Evolutionary conservation across 148 eudicot genomes (phyloP).

Genomic region (Vaccinium myrtillus): DNA sequence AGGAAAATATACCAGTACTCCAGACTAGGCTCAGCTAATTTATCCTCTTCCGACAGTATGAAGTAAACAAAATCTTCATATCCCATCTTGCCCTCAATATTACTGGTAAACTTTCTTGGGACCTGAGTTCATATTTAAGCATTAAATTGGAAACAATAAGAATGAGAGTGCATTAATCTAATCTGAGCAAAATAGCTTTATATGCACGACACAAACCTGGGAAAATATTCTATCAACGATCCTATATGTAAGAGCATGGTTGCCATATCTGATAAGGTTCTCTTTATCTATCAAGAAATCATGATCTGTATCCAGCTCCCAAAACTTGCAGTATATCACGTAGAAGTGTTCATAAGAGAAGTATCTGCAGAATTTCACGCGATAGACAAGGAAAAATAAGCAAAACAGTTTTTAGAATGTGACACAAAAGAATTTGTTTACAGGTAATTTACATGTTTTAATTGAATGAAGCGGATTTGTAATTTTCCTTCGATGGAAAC

Average conservation of each 20-base stretch:
- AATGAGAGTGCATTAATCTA: background rate
- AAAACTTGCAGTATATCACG: slow-evolving; percentile 94
- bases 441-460: slow-evolving; percentile 1
- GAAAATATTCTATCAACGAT: slow-evolving; percentile 94
- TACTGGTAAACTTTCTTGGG: slow-evolving; percentile 81
- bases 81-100: slow-evolving; percentile 95
- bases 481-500: background rate
- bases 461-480: background rate
- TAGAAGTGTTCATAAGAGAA: slow-evolving; percentile 97
- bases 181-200: slow-evolving; percentile 2
- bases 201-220: slow-evolving; percentile 55
- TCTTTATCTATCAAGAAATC: slow-evolving; percentile 95
- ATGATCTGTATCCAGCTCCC: slow-evolving; percentile 97
- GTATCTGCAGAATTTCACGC: slow-evolving; percentile 48
- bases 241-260: slow-evolving; percentile 94
- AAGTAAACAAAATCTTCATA: slow-evolving; percentile 98
- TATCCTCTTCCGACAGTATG: slow-evolving; percentile 94
- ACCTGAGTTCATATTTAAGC: slow-evolving; percentile 38
- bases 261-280: slow-evolving; percentile 92
- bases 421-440: background rate
- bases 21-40: slow-evolving; percentile 92
- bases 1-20: slow-evolving; percentile 76
- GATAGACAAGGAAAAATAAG: slow-evolving; percentile 7
- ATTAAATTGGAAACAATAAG: slow-evolving; percentile 1
- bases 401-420: background rate